Evolutionary conservation across 768 basidiomycete genomes (phyloP), one percentile per base, ranked within the genome.

Genomic region (Leccinum aurantiacum): DNA sequence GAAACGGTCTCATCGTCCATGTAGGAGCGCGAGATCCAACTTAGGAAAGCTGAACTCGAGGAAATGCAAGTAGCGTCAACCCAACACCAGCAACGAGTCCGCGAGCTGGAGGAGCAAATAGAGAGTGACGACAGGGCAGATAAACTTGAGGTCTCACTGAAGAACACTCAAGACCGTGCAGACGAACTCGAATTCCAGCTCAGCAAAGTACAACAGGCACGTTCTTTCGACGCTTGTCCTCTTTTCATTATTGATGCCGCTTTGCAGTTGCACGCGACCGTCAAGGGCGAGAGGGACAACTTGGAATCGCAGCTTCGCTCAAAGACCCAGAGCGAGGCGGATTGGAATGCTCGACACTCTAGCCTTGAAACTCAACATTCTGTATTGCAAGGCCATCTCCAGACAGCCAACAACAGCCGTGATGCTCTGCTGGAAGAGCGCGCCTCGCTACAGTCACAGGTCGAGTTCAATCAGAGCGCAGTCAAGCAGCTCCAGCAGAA

Each of bases 181-280:
- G 91, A 90, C 60, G 90, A 92, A 68, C 80, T 93, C 9, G 91
- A 93, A 66, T 89, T 91, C 66, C 90, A 90, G 67, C 76, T 94
- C 19, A 85, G 87, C 13, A 91, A 89, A 69, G 75, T 89, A 44
- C 90, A 86, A 67, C 91, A 93, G 84, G 91, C 86, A 62, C 53
- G 77, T 61, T 37, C 15, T 62, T 47, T 50, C 61, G 47, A 17
- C 35, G 6, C 38, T 35, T 17, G 0, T 41, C 33, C 29, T 54
- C 37, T 2, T 47, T 6, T 15, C 6, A 0, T 53, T 19, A 33
- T 38, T 60, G 14, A 73, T 22, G 1, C 17, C 13, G 35, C 41
- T 56, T 29, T 57, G 14, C 60, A 93, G 91, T 74, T 78, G 7
- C 81, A 88, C 66, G 72, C 78, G 13, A 74, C 80, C 33, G 70